Evolutionary conservation across 257 asterid species (phyloP).

Genomic region (Coffea eugenioides): DNA sequence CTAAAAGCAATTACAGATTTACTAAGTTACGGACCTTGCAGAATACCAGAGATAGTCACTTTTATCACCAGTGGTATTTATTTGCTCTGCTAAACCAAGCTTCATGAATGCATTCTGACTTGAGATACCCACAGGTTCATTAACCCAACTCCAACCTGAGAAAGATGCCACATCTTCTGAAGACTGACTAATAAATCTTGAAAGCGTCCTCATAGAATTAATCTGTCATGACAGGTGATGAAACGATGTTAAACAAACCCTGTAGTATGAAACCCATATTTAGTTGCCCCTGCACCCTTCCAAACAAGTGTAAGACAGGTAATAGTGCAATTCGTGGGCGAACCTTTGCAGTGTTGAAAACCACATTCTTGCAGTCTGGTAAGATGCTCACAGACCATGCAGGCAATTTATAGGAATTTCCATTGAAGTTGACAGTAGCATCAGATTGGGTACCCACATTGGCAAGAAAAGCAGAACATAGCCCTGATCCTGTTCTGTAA

Average conservation of each 20-base stretch:
- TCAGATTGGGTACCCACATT: slow-evolving; percentile 57
- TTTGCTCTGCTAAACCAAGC: slow-evolving; percentile 69
- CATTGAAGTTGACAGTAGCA: slow-evolving; percentile 57
- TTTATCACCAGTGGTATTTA: slow-evolving; percentile 76
- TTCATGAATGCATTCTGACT: slow-evolving; percentile 52
- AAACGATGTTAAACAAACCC: slow-evolving; percentile 11
- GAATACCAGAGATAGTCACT: slow-evolving; percentile 93
- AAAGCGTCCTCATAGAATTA: slow-evolving; percentile 51
- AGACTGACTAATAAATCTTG: slow-evolving; percentile 48
- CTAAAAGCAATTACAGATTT: no score
- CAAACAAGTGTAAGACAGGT: neutral
- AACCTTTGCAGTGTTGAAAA: slow-evolving; percentile 77
- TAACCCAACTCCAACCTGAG: slow-evolving; percentile 74
- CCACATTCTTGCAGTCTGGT: slow-evolving; percentile 85
- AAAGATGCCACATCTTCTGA: slow-evolving; percentile 43
- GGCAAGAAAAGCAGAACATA: slow-evolving; percentile 80
- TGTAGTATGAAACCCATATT: neutral
- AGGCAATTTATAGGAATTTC: slow-evolving; percentile 66
- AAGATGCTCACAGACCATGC: slow-evolving; percentile 96
- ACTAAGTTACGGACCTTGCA: slow-evolving; percentile 40
- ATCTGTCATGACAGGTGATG: slow-evolving; percentile 47
- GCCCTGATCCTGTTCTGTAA: slow-evolving; percentile 63
- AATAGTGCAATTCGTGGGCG: slow-evolving; percentile 6
- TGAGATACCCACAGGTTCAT: slow-evolving; percentile 85
- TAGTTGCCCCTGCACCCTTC: neutral